Evolutionary conservation across 1,284 basidiomycete species (phyloP).

Genomic region (Microbotryum lychnidis-dioicae): DNA sequence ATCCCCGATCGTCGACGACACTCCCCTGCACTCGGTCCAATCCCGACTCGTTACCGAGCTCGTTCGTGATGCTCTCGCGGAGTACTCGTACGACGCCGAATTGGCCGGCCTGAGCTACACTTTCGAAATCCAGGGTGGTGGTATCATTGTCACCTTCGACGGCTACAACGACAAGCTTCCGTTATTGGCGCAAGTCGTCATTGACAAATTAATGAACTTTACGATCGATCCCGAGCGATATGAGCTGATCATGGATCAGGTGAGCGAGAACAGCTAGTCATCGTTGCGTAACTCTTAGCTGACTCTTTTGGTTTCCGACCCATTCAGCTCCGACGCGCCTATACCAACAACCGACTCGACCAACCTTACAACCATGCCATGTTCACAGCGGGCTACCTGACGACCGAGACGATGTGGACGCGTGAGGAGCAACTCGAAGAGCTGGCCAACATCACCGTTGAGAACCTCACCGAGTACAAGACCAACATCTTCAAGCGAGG

Average conservation of each 20-base stretch:
- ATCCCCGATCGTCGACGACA: slow-evolving; percentile 45
- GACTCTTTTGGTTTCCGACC: not conserved
- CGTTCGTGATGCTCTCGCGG: slow-evolving; percentile 78
- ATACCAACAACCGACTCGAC: slow-evolving; percentile 78
- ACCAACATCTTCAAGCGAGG: slow-evolving; percentile 57
- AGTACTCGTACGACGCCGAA: slow-evolving; percentile 88
- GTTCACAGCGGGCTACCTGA: slow-evolving; percentile 65
- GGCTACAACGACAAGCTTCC: slow-evolving; percentile 95
- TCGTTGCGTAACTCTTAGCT: too few species aligned
- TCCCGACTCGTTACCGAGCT: slow-evolving; percentile 70
- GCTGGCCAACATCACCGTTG: slow-evolving; percentile 60
- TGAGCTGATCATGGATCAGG: slow-evolving; percentile 76
- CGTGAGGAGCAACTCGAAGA: slow-evolving; percentile 71
- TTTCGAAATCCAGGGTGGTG: slow-evolving; percentile 58
- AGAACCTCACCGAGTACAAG: slow-evolving; percentile 65
- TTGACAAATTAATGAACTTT: slow-evolving; percentile 63
- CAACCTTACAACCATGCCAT: slow-evolving; percentile 76
- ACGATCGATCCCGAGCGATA: slow-evolving; percentile 65
- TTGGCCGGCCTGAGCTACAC: slow-evolving; percentile 80
- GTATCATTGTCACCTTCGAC: slow-evolving; percentile 60
- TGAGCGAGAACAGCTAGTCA: slow-evolving; percentile 36
- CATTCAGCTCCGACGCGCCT: slow-evolving; percentile 57
- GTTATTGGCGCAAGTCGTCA: slow-evolving; percentile 64
- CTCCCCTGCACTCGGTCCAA: slow-evolving; percentile 41
- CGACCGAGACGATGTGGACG: slow-evolving; percentile 68